Evolutionary conservation across 305 asterid genomes (phyloP).

Genomic region (Ajuga reptans): DNA sequence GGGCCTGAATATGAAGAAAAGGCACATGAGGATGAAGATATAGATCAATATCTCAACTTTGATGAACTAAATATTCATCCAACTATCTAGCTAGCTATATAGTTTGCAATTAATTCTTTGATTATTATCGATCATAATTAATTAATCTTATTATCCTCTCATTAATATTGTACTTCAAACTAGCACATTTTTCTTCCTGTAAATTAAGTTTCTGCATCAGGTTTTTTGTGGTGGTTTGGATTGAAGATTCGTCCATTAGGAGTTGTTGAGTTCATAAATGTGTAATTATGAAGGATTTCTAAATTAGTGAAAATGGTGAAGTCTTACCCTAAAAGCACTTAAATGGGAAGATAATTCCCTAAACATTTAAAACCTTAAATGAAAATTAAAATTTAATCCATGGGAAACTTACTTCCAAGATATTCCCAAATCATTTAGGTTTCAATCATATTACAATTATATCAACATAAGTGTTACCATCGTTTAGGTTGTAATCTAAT

Average conservation of each 20-base stretch:
- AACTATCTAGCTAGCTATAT: neutral
- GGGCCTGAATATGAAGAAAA: neutral
- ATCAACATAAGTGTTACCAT: too few relatives aligned
- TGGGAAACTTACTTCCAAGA: too few relatives aligned
- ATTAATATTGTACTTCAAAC: neutral
- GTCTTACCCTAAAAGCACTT: neutral
- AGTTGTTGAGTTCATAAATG: neutral
- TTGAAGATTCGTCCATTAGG: neutral
- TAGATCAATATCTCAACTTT: neutral
- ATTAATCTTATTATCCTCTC: neutral
- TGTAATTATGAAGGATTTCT: neutral
- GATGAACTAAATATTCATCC: neutral
- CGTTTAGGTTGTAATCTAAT: too few relatives aligned
- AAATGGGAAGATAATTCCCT: too few relatives aligned
- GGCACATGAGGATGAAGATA: neutral
- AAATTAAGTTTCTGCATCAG: neutral
- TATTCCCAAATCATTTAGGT: too few relatives aligned
- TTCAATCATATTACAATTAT: too few relatives aligned
- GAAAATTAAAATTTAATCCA: too few relatives aligned
- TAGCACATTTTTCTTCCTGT: neutral
- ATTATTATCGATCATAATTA: too few relatives aligned
- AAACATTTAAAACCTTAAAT: too few relatives aligned
- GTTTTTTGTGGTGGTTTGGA: neutral
- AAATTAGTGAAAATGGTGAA: neutral
- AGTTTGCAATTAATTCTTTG: neutral